These are phyloP conservation scores for Calamus simplicifolius DNA, from an alignment of 176 grass and related monocot genomes.

Conservation along the genomic window DNA sequence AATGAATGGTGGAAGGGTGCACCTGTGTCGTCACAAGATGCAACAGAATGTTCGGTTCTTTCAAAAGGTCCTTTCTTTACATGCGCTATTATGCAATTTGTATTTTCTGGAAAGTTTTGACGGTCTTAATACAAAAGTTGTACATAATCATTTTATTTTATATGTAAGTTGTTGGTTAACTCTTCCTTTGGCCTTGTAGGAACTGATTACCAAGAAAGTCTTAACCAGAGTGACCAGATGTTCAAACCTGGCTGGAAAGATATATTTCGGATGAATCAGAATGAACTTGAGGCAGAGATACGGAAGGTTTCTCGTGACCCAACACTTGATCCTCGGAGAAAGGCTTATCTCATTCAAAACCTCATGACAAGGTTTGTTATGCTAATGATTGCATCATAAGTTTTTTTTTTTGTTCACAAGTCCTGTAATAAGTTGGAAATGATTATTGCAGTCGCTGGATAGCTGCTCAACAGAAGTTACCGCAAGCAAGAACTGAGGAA, in stretches of 20 bases:
- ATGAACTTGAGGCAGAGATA: conserved; percentile 80
- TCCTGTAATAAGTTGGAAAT: conserved; percentile 7
- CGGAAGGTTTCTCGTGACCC: conserved; percentile 78
- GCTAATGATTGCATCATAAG: too few relatives aligned
- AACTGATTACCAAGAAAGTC: conserved; percentile 29
- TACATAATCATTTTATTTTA: too few relatives aligned
- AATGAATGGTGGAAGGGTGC: conserved; percentile 72
- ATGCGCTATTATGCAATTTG: conserved; percentile 1
- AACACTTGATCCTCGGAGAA: conserved; percentile 76
- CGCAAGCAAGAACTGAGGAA: conserved; percentile 29
- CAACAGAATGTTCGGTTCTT: conserved; percentile 7
- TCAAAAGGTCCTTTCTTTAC: conserved; percentile 37
- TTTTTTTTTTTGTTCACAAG: background rate
- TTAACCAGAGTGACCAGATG: conserved; percentile 52
- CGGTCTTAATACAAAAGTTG: too few relatives aligned
- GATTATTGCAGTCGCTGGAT: conserved; percentile 70
- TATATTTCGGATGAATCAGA: conserved; percentile 90
- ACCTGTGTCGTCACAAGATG: conserved; percentile 29
- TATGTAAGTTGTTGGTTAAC: background rate
- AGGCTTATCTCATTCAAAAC: conserved; percentile 94
- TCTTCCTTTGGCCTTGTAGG: conserved; percentile 10
- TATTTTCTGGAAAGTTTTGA: background rate
- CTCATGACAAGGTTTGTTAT: conserved; percentile 80
- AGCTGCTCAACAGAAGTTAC: conserved; percentile 75
- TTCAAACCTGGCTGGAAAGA: conserved; percentile 97